These are phyloP conservation scores for Ramalina peruviana DNA, from an alignment of 495 filamentous ascomycete genomes.

Conservation along the genomic window DNA sequence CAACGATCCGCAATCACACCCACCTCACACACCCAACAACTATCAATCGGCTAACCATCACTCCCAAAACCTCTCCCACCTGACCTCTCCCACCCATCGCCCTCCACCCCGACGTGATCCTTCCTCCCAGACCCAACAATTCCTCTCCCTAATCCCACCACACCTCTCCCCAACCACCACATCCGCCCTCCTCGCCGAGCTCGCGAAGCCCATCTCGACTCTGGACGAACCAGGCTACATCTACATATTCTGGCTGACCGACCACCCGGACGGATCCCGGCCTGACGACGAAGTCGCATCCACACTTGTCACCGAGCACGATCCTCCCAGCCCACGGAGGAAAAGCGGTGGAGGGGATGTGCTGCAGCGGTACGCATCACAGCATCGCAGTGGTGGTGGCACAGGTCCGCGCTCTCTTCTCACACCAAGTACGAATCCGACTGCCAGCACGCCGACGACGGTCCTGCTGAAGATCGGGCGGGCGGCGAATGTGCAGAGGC, in stretches of 20 bases:
- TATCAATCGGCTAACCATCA: slow-evolving; percentile 7
- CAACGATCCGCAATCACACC: too few species aligned
- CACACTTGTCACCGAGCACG: slow-evolving; percentile 35
- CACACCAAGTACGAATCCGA: slow-evolving; percentile 17
- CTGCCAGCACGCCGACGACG: slow-evolving; percentile 29
- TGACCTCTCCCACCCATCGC: not conserved
- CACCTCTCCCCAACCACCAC: slow-evolving; percentile 48
- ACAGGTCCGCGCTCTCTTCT: not conserved
- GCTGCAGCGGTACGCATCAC: slow-evolving; percentile 37
- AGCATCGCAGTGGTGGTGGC: not conserved
- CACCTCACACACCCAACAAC: not conserved
- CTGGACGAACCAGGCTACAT: slow-evolving; percentile 66
- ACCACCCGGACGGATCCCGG: slow-evolving; percentile 17
- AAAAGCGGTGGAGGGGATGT: slow-evolving; percentile 50
- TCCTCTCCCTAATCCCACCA: slow-evolving; percentile 54
- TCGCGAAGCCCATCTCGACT: slow-evolving; percentile 67
- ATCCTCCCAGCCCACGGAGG: slow-evolving; percentile 27
- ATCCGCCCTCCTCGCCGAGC: slow-evolving; percentile 52
- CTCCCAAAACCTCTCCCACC: not conserved
- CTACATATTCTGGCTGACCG: slow-evolving; percentile 90
- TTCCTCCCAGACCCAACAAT: slow-evolving; percentile 32
- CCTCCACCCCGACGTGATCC: slow-evolving; percentile 24
- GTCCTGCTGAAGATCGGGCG: slow-evolving; percentile 88
- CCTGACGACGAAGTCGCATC: slow-evolving; percentile 44
- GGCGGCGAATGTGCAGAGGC: slow-evolving; percentile 76